Conservation (phyloP, 2,329 filamentous ascomycete species). For the Meredithiella fracta region DNA sequence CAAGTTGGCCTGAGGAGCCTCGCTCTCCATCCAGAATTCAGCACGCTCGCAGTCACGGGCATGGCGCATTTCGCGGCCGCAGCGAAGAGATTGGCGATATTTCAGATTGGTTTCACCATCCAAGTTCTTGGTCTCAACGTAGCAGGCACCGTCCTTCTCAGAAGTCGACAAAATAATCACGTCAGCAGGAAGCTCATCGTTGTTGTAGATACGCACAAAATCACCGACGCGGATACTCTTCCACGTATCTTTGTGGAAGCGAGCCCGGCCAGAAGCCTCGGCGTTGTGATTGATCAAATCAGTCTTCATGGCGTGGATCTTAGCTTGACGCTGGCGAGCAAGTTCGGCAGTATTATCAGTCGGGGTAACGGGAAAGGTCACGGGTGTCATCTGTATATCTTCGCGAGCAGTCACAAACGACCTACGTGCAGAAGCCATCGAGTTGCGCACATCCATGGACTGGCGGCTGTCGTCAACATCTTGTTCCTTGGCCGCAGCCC, state of each 20-base stretch:
- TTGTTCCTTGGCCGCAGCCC: constrained; percentile 29
- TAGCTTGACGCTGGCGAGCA: constrained; percentile 19
- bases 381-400: constrained; percentile 83
- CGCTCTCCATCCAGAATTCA: constrained; percentile 78
- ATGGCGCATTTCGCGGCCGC: constrained; percentile 66
- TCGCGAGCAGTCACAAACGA: constrained; percentile 33
- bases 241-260: constrained; percentile 88
- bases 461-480: constrained; percentile 37
- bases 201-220: constrained; percentile 89
- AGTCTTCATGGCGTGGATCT: constrained; percentile 31
- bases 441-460: constrained; percentile 34
- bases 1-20: constrained; percentile 78
- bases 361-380: constrained; percentile 30
- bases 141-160: constrained; percentile 85
- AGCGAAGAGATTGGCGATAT: constrained; percentile 78
- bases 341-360: constrained; percentile 30
- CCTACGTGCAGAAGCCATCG: constrained; percentile 32
- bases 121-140: constrained; percentile 94
- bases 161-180: constrained; percentile 85
- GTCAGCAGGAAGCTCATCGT: constrained; percentile 89
- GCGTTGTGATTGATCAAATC: constrained; percentile 57
- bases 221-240: constrained; percentile 92
- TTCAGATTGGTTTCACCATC: constrained; percentile 97
- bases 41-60: constrained; percentile 83
- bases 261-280: constrained; percentile 49